Conservation (phyloP, 2,329 filamentous ascomycete genomes). For the Chalaropsis ovoidea region DNA sequence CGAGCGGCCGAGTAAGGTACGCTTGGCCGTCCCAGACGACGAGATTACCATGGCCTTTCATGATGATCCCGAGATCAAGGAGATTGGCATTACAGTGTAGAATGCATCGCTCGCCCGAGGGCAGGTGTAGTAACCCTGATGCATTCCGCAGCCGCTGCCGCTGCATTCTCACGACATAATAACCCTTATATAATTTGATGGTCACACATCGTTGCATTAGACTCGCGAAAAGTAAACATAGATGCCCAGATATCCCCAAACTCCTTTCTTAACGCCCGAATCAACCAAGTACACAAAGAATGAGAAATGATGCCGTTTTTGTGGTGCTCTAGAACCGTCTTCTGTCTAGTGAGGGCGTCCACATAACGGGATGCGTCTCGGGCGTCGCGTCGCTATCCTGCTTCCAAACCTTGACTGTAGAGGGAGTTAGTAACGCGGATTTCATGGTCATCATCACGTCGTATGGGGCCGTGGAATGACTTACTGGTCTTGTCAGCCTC, state of each 20-base stretch:
- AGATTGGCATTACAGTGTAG: conserved; percentile 52
- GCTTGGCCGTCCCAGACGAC: conserved; percentile 78
- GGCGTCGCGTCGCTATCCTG: conserved; percentile 83
- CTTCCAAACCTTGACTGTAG: conserved; percentile 83
- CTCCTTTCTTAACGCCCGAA: background rate
- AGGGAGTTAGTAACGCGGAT: conserved; percentile 27
- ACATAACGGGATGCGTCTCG: conserved; percentile 83
- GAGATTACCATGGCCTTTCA: conserved; percentile 80
- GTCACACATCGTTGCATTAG: background rate
- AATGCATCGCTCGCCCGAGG: background rate
- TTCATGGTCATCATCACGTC: background rate
- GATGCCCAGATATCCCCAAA: conserved; percentile 4
- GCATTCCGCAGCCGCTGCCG: conserved; percentile 27
- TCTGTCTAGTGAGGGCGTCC: conserved; percentile 57
- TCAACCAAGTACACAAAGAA: background rate
- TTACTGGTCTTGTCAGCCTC: conserved; percentile 90
- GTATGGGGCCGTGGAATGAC: conserved; percentile 28
- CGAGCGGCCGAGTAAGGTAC: conserved; percentile 77
- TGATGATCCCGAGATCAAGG: conserved; percentile 78
- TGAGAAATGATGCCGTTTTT: background rate
- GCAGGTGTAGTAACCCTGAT: conserved; percentile 15
- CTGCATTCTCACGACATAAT: background rate
- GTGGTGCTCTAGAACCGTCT: conserved; percentile 21
- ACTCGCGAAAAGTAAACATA: background rate
- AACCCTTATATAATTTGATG: background rate